Conservation (phyloP, 140 eudicot species). For the Anethum foeniculum region DNA sequence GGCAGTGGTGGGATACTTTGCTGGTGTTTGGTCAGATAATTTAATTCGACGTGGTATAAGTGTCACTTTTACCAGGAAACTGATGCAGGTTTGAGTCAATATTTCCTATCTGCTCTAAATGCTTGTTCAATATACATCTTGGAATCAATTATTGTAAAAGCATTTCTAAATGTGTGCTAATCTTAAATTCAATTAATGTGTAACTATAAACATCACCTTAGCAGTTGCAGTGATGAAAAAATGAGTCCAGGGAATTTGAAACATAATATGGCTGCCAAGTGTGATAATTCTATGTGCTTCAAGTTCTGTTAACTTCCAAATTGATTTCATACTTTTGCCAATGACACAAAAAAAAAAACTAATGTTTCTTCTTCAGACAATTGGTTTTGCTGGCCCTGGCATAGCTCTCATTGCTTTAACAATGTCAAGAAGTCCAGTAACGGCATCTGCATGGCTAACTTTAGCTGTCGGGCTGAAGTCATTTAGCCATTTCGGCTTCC, state of each 20-base stretch:
- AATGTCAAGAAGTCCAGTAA: constrained; percentile 52
- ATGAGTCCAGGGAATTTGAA: neutral
- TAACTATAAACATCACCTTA: neutral
- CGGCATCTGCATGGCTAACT: constrained; percentile 90
- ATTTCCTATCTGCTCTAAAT: neutral
- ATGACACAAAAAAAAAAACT: neutral
- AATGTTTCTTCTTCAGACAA: neutral
- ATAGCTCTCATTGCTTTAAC: constrained; percentile 46
- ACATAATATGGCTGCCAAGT: neutral
- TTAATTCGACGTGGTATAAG: constrained; percentile 62
- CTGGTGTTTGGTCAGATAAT: constrained; percentile 80
- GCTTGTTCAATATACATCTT: neutral
- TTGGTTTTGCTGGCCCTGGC: constrained; percentile 73
- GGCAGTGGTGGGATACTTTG: constrained; percentile 85
- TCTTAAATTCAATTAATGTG: neutral
- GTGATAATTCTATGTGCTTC: neutral
- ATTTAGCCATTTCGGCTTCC: constrained; percentile 91
- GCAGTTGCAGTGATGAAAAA: neutral
- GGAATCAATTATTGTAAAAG: constrained; percentile 29
- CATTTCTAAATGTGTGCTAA: neutral
- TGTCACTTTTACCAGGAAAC: constrained; percentile 76
- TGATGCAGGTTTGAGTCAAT: constrained; percentile 64
- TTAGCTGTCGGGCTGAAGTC: constrained; percentile 83
- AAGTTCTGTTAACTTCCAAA: neutral
- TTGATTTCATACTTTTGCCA: neutral